phyloP scores from a whole-genome alignment of 257 asterid genomes.

The Ballota nigra region DNA sequence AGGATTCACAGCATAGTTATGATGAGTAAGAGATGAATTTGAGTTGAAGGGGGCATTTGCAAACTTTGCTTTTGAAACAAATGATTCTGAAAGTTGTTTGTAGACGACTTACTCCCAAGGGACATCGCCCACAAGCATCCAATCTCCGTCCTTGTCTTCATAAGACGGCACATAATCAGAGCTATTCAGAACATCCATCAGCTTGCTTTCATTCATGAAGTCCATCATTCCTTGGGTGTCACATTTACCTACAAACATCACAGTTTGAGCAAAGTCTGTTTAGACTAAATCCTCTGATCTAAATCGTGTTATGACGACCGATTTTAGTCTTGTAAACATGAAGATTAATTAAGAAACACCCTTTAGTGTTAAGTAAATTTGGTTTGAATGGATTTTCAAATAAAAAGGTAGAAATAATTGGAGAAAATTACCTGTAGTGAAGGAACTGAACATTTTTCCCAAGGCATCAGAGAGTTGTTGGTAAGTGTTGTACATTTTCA shows the following conservation, averaged over 20 bases:
- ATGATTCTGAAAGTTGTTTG: not conserved
- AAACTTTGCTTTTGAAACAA: not conserved
- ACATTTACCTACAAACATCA: conserved; percentile 43
- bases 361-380: no score
- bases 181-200: conserved; percentile 60
- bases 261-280: not conserved
- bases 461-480: conserved; percentile 62
- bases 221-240: conserved; percentile 67
- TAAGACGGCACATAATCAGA: conserved; percentile 78
- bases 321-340: no score
- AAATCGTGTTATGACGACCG: no score
- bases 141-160: conserved; percentile 84
- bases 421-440: conserved; percentile 50
- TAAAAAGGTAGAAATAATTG: not conserved
- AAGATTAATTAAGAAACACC: no score
- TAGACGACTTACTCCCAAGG: conserved; percentile 86
- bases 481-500: conserved; percentile 66
- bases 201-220: conserved; percentile 76
- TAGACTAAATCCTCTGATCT: not conserved
- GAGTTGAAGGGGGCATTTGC: no score
- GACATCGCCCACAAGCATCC: conserved; percentile 87
- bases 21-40: conserved; percentile 8
- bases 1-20: not conserved
- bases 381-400: no score
- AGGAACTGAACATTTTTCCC: conserved; percentile 71